Base-by-base conservation (phyloP, 148 eudicot species). In the Diospyros lotus region DNA sequence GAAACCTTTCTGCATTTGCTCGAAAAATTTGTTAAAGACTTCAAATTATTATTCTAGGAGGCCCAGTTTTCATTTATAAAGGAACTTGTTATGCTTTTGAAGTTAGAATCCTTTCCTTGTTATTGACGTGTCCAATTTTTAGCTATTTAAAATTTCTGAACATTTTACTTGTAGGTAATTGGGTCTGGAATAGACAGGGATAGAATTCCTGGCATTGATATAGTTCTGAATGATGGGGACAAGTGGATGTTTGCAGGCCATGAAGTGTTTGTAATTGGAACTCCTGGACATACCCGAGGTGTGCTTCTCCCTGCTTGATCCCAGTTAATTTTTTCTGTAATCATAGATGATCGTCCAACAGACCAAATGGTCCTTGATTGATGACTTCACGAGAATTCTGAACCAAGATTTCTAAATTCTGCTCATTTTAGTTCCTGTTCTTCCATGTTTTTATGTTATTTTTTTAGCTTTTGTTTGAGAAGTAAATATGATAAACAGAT, bases 191-290 rank as follows among this genome's bases (percentile, higher is more conserved):
- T 80, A 71, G 98, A 93, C 80, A 78, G 69, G 71, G 91, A 89
- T 41, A 84, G 96, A 81, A 93, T 93, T 81, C 98, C 98, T 65
- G 98, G 93, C 54, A 93, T 93, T 80, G 98, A 93, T 84, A 87
- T 93, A 39, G 84, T 75, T 59, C 71, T 93, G 82, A 86, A 85
- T 50, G 98, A 90, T 60, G 98, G 98, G 58, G 93, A 93, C 84
- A 87, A 81, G 81, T 93, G 98, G 98, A 90, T 86, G 93, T 93
- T 93, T 85, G 98, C 91, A 3, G 89, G 98, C 71, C 96, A 93
- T 81, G 96, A 93, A 84, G 98, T 93, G 83, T 82, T 83, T 70
- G 81, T 93, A 59, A 83, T 93, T 64, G 96, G 79, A 58, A 93
- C 98, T 64, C 96, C 98, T 78, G 98, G 98, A 78, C 98, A 93